Evolutionary conservation across 257 asterid genomes (phyloP), one percentile per base, ranked within the genome.

Genomic region (Sherardia arvensis): DNA sequence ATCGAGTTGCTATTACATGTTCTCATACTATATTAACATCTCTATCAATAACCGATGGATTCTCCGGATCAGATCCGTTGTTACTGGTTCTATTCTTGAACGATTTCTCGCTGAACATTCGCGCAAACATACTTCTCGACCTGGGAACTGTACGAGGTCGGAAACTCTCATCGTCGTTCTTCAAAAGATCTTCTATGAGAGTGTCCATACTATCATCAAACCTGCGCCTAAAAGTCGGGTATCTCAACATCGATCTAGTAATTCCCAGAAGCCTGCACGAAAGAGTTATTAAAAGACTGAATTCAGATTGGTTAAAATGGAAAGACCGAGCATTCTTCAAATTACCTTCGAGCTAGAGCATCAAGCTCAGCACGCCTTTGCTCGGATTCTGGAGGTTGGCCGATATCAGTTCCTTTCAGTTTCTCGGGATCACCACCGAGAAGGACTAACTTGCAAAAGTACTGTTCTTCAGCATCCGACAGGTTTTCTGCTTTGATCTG

Each of bases 311-410:
- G 30, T 11, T 4, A 26, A 12, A 43, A 49, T 0, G 29, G 48
- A n/a, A n/a, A n/a, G n/a, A n/a, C n/a, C n/a, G 8, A 68, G 15
- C 51, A 22, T 27, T 23, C 45, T 29, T 26, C 51, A 32, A n/a
- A 58, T 83, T 76, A 92, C 97, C 98, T 91, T 72, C 95, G 84
- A 61, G 97, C 95, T 68, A 91, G 66, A 14, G 93, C 98, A 68
- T 85, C 83, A 59, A 91, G 81, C 69, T 86, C 95, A 21, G 95
- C 98, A 61, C 77, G 95, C 73, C 91, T 78, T 36, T 83, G 78
- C 73, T 88, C 95, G 15, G 86, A 75, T 33, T 76, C 81, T 36
- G 96, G 95, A 11, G 78, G 84, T 0, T 72, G 61, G 55, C 77
- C 83, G 3, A 74, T 67, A 63, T 78, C 76, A 2, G 83, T 66